These are phyloP conservation scores for Pseudocercospora crystallina DNA, from an alignment of 2,329 filamentous ascomycete genomes.

Conservation along the genomic window DNA sequence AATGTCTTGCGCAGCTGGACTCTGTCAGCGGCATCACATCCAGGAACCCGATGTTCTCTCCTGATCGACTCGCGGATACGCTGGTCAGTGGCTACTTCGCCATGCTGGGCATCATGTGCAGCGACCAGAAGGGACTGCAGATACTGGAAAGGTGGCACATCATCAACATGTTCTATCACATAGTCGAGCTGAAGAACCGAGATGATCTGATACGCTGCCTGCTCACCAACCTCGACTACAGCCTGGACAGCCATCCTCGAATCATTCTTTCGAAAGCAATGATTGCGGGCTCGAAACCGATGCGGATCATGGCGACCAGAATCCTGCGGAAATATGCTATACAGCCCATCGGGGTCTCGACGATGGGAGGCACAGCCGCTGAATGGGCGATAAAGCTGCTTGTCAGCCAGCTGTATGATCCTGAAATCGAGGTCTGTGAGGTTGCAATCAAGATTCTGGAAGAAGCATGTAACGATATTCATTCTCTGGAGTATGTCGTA, in stretches of 20 bases:
- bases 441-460: conserved; percentile 96
- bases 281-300: conserved; percentile 85
- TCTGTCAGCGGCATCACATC: conserved; percentile 74
- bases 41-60: conserved; percentile 83
- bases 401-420: conserved; percentile 98
- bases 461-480: conserved; percentile 91
- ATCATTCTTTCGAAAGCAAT: conserved; percentile 92
- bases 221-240: conserved; percentile 89
- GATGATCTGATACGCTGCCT: conserved; percentile 89
- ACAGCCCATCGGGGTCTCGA: conserved; percentile 47
- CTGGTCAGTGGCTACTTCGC: conserved; percentile 92
- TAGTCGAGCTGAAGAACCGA: conserved; percentile 84
- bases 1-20: conserved; percentile 93
- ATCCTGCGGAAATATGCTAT: conserved; percentile 83
- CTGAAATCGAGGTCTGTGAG: conserved; percentile 93
- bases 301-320: conserved; percentile 86
- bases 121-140: conserved; percentile 75
- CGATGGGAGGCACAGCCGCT: conserved; percentile 61
- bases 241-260: conserved; percentile 77
- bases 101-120: conserved; percentile 83
- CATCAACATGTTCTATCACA: conserved; percentile 99
- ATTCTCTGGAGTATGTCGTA: conserved; percentile 91
- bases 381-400: conserved; percentile 95
- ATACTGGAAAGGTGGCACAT: conserved; percentile 96
- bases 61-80: conserved; percentile 78